A percentile compares a stretch with the other conserved stretches of the same genome.
phyloP scores from a whole-genome alignment of 2,329 filamentous ascomycete genomes.

The Fusarium piperis region DNA sequence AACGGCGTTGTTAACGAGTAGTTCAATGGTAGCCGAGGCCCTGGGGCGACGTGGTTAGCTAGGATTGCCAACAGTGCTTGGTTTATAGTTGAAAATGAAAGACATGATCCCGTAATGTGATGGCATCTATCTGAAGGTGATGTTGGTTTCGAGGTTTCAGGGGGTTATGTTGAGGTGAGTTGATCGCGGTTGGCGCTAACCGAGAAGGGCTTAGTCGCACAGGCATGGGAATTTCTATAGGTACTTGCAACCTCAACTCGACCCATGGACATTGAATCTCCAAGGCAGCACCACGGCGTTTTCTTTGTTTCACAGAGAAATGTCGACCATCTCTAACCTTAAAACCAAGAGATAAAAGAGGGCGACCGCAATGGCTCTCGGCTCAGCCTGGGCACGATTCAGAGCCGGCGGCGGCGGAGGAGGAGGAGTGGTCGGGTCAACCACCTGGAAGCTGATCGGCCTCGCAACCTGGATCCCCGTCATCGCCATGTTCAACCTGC shows the following conservation, averaged over 20 bases:
- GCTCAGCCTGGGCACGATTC: constrained; percentile 51
- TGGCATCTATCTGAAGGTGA: not conserved
- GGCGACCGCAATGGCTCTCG: constrained; percentile 45
- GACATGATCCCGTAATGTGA: not conserved
- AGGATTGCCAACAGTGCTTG: not conserved
- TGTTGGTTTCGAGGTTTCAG: not conserved
- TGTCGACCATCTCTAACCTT: not conserved
- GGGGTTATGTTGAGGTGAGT: not conserved
- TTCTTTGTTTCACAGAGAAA: constrained; percentile 12
- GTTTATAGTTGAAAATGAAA: not conserved
- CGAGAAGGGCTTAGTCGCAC: constrained; percentile 35
- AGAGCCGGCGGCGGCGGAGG: constrained; percentile 25
- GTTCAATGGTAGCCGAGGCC: constrained; percentile 25
- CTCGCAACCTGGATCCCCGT: constrained; percentile 71
- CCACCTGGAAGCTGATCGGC: constrained; percentile 59
- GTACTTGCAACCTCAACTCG: constrained; percentile 17
- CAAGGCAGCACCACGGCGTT: not conserved
- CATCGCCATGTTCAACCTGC: constrained; percentile 68
- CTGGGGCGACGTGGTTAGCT: not conserved
- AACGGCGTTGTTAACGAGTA: constrained; percentile 43
- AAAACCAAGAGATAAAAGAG: constrained; percentile 2
- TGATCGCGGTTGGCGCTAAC: constrained; percentile 21
- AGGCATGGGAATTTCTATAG: constrained; percentile 16
- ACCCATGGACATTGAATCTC: not conserved
- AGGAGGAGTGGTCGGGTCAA: constrained; percentile 43